Conservation (phyloP, 208 protist genomes). For the Acanthamoeba quina region DNA sequence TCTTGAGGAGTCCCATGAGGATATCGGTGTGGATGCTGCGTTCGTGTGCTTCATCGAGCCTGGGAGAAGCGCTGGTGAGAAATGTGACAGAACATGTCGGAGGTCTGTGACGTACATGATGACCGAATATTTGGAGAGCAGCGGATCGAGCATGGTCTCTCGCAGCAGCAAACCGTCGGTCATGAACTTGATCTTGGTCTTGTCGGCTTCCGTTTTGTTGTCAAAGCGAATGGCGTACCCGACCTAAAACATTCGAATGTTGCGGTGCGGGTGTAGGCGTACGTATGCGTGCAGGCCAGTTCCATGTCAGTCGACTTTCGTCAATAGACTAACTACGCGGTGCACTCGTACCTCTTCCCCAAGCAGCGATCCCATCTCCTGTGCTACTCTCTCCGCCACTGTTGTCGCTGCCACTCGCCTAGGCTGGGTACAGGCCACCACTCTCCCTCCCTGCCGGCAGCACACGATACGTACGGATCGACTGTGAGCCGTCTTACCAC, state of each 20-base stretch:
- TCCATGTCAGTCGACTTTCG: not conserved
- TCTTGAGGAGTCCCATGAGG: conserved; percentile 94
- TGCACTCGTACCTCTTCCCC: conserved; percentile 26
- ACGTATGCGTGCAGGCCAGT: not conserved
- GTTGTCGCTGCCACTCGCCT: conserved; percentile 90
- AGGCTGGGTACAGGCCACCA: conserved; percentile 92
- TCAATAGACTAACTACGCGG: not conserved
- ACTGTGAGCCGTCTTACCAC: not conserved
- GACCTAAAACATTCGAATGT: conserved; percentile 52
- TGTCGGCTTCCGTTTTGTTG: conserved; percentile 11
- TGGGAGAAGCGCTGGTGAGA: not conserved
- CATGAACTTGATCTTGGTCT: conserved; percentile 90
- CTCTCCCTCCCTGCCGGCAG: conserved; percentile 8
- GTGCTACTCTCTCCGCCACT: conserved; percentile 89
- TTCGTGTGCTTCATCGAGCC: conserved; percentile 98
- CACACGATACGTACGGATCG: not conserved
- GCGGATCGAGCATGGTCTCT: conserved; percentile 90
- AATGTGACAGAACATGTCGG: not conserved
- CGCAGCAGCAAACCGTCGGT: conserved; percentile 93
- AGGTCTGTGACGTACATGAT: conserved; percentile 70
- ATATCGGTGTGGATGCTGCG: conserved; percentile 94
- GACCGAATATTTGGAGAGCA: conserved; percentile 86
- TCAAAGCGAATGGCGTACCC: conserved; percentile 83
- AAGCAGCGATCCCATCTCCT: conserved; percentile 82
- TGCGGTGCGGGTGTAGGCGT: not conserved